phyloP scores from a whole-genome alignment of 2,329 filamentous ascomycete genomes.

The Colletotrichum filicis region DNA sequence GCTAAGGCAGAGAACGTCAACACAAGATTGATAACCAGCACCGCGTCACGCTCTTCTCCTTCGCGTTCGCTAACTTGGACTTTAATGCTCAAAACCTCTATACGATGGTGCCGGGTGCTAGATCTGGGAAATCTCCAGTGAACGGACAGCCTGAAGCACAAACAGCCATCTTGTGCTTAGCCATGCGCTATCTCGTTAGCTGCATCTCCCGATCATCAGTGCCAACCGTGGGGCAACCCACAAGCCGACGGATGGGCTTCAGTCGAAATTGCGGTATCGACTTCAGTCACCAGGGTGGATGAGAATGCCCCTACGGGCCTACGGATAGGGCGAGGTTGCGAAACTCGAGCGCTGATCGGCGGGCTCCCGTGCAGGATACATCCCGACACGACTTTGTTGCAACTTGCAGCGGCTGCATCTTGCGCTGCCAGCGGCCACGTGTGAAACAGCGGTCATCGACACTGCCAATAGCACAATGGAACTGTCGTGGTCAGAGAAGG shows the following conservation, averaged over 20 bases:
- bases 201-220: constrained; percentile 27
- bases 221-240: constrained; percentile 30
- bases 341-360: constrained; percentile 29
- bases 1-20: not conserved
- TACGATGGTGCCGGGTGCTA: constrained; percentile 1
- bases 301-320: not conserved
- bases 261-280: constrained; percentile 16
- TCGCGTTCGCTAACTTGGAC: not conserved
- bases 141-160: constrained; percentile 25
- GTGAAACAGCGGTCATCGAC: constrained; percentile 7
- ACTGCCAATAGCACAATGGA: constrained; percentile 1
- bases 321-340: not conserved
- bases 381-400: not conserved
- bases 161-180: constrained; percentile 13
- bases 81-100: not conserved
- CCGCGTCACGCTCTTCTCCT: not conserved
- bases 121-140: not conserved
- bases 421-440: constrained; percentile 5
- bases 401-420: constrained; percentile 4
- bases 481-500: not conserved
- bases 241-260: constrained; percentile 15
- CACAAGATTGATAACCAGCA: constrained; percentile 1
- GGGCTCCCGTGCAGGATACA: not conserved
- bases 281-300: not conserved
- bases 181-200: constrained; percentile 20